Evolutionary conservation across 2,329 filamentous ascomycete species (phyloP), one percentile per base, ranked within the genome.

Genomic region (Cryphonectria parasitica): DNA sequence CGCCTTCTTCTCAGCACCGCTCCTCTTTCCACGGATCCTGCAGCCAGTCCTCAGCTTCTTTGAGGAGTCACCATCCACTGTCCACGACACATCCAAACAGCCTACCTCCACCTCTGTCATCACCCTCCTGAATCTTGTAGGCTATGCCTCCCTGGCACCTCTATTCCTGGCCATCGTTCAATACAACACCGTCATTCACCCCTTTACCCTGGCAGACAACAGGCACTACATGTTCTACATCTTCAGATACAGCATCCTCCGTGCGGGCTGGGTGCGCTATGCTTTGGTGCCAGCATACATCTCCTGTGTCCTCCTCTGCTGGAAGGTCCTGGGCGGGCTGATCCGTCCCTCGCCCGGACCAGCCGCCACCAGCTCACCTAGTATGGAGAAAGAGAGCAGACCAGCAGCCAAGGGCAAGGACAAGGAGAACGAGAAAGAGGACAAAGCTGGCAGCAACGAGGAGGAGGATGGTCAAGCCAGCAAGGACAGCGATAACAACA

Each of bases 181-280:
- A 73, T 91, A 88, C 85, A 98, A 98, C 85, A 99, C 96, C 45
- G 91, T 97, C 73, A 88, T 98, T 60, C 96, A 99, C 77, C 95
- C 96, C 0, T 99, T 98, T 79, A 97, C 95, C 0, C 87, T 98
- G 0, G 96, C 96, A 45, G 96, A 99, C 80, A 99, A 99, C 80
- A 87, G 96, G 2, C 96, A 99, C 80, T 99, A 97, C 83, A 91
- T 97, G 79, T 99, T 99, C 80, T 99, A 99, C 82, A 85, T 97
- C 72, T 99, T 99, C 84, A 90, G 94, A 1, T 89, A 94, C 76
- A 90, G 92, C 7, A 90, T 98, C 52, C 87, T 92, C 2, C 86
- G 86, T 7, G 88, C 92, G 58, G 83, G 85, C 1, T 80, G 83
- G 25, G 81, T 93, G 66, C 90, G 90, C 49, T 94, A 94, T 75